Evolutionary conservation across 345 rosid species (phyloP), one percentile per base, ranked within the genome.

Genomic region (Euphorbia peplus): DNA sequence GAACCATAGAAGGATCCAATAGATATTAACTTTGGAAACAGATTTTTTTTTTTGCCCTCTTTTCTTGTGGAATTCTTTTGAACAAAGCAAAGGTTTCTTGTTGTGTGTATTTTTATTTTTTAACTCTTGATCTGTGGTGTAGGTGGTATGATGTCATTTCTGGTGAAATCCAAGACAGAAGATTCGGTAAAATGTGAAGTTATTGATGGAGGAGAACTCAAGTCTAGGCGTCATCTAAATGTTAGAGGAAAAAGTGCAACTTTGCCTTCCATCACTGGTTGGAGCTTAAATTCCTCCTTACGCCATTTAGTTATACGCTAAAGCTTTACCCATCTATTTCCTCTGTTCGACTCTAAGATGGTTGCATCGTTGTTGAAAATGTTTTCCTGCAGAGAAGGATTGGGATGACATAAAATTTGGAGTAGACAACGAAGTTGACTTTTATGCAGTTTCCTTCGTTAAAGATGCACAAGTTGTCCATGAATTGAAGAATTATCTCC

Each of bases 331-430:
- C 26, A 3, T 62, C 19, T 73, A 12, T 47, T 14, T 51, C 21
- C 21, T 8, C 76, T 21, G 60, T 59, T 16, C 13, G 15, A 50
- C 46, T 11, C 39, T 25, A 12, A 46, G 21, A 30, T n/a, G 66
- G 56, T 21, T 64, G 32, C 14, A 7, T 70, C 59, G 62, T 13
- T 22, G 52, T 63, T 77, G 32, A 35, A 14, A 6, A 3, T 71
- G 46, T 46, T 80, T 62, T 70, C 47, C 48, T 70, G 78, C 92
- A 95, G 98, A 95, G 52, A 95, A 95, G 85, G 99, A 95, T 72
- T 92, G 99, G 99, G 98, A 95, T 76, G 99, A 92, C 78, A 92
- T 95, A 77, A 95, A 88, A 76, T 95, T 95, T 69, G 97, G 99
- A 73, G 99, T 92, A 63, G 96, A 95, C 82, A 92, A 92, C 77